Conservation (phyloP, 176 grass and related monocot species). For the Triticum dicoccoides region DNA sequence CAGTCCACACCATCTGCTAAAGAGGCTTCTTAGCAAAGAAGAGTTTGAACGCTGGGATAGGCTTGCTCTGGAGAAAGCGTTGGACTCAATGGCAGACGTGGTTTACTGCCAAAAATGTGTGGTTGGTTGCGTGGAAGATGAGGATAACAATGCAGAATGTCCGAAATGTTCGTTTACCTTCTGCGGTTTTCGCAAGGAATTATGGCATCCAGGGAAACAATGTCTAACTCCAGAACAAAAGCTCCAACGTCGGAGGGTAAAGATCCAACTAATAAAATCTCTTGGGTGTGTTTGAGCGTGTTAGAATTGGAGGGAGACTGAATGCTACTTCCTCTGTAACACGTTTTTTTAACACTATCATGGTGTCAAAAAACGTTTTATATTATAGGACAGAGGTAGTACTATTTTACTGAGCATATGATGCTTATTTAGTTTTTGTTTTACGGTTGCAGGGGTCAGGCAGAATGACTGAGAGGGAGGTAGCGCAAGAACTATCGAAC, state of each 20-base stretch:
- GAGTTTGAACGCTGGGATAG: constrained; percentile 62
- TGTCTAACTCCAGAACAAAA: constrained; percentile 2
- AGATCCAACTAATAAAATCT: neutral
- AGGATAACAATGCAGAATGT: constrained; percentile 45
- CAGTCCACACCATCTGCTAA: constrained; percentile 43
- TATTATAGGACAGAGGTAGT: too few species aligned
- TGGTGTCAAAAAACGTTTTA: too few species aligned
- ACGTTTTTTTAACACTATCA: too few species aligned
- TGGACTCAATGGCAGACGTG: constrained; percentile 53
- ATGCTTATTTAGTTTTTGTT: neutral
- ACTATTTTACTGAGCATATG: neutral
- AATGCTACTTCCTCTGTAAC: neutral
- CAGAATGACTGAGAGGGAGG: neutral
- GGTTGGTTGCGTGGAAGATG: constrained; percentile 54
- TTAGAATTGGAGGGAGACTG: too few species aligned
- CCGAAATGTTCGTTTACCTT: constrained; percentile 51
- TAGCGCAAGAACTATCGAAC: neutral
- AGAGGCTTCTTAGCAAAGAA: constrained; percentile 48
- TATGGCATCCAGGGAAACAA: constrained; percentile 32
- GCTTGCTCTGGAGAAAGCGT: constrained; percentile 52
- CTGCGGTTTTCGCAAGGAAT: constrained; percentile 46
- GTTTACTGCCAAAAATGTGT: constrained; percentile 60
- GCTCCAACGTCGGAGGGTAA: neutral
- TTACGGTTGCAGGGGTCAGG: neutral
- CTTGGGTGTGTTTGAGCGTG: too few species aligned